Evolutionary conservation across 495 filamentous ascomycete species (phyloP).

Genomic region (Beverwykella pulmonaria): DNA sequence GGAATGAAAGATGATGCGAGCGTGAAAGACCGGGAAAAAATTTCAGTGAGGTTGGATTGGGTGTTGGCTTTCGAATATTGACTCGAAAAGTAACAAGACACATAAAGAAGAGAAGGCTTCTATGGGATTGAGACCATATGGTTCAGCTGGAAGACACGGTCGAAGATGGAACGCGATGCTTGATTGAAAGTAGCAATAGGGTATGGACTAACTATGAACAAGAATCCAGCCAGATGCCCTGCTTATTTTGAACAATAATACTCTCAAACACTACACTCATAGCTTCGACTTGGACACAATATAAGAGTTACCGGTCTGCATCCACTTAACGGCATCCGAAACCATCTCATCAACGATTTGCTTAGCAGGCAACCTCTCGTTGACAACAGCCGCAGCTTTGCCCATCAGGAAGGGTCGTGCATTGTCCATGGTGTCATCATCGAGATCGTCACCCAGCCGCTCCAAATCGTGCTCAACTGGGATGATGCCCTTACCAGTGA

Average conservation of each 20-base stretch:
- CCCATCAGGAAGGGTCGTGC: conserved; percentile 94
- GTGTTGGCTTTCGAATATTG: too few relatives aligned
- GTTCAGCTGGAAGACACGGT: neutral
- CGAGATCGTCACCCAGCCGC: conserved; percentile 69
- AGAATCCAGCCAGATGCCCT: neutral
- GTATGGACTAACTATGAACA: conserved; percentile 6
- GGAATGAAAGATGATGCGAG: too few relatives aligned
- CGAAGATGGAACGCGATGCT: neutral
- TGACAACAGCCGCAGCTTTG: conserved; percentile 90
- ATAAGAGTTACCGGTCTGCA: conserved; percentile 61
- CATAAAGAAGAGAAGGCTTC: too few relatives aligned
- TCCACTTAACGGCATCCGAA: conserved; percentile 69
- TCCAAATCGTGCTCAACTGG: conserved; percentile 95
- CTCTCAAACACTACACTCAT: neutral
- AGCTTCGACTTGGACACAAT: conserved; percentile 39
- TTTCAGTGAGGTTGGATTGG: too few relatives aligned
- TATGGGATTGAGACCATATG: too few relatives aligned
- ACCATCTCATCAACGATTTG: conserved; percentile 94
- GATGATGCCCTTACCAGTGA: conserved; percentile 84
- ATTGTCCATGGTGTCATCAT: conserved; percentile 84
- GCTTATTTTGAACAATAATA: neutral
- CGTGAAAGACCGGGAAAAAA: too few relatives aligned
- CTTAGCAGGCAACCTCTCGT: conserved; percentile 91
- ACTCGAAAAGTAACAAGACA: too few relatives aligned
- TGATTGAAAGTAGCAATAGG: conserved; percentile 2